Percentiles rank a stretch among this genome's conserved stretches.
Conservation (phyloP, 2,329 filamentous ascomycete genomes). For the Neofusicoccum umdonicola region DNA sequence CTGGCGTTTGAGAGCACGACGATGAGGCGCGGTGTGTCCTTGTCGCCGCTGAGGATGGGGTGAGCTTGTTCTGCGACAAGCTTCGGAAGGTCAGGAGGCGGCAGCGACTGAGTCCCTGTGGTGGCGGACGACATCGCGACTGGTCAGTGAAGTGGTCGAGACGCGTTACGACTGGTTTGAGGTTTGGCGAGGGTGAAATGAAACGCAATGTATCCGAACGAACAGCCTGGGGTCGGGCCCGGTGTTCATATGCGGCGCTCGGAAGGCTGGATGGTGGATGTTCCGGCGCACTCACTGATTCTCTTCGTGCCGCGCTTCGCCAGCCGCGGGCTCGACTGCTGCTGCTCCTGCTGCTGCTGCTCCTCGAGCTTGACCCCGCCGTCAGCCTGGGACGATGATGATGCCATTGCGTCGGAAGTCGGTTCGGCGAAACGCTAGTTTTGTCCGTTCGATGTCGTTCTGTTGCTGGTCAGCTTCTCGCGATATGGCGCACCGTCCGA, state of each 20-base stretch:
- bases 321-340: conserved; percentile 3
- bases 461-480: background rate
- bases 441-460: background rate
- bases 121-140: background rate
- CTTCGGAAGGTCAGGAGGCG: conserved; percentile 84
- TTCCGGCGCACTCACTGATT: conserved; percentile 15
- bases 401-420: conserved; percentile 4
- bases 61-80: conserved; percentile 90
- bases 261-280: background rate
- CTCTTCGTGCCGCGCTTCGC: conserved; percentile 17
- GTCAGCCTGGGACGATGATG: conserved; percentile 14
- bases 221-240: background rate
- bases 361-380: conserved; percentile 17
- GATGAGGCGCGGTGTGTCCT: conserved; percentile 86
- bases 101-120: conserved; percentile 78
- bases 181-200: background rate
- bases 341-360: background rate
- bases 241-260: background rate
- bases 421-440: background rate
- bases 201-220: background rate
- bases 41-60: conserved; percentile 80
- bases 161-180: background rate
- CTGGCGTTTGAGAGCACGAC: conserved; percentile 97
- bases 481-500: background rate
- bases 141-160: conserved; percentile 1